Conservation (phyloP, 2,329 filamentous ascomycete species). For the Cercospora janseana region DNA sequence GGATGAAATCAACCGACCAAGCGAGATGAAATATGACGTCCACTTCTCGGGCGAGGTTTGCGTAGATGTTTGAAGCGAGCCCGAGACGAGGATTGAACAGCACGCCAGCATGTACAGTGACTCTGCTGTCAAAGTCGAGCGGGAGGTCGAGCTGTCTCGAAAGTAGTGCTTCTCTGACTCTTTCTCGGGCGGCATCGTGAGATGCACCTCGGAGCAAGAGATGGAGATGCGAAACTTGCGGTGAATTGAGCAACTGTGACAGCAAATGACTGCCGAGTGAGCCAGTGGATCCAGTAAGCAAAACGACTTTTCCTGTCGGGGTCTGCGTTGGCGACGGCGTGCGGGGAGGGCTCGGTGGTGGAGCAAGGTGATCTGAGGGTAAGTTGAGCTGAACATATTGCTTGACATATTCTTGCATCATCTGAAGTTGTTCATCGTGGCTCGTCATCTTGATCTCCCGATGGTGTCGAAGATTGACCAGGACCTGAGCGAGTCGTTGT, state of each 20-base stretch:
- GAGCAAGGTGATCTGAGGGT: slow-evolving; percentile 34
- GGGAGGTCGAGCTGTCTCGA: slow-evolving; percentile 39
- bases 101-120: slow-evolving; percentile 50
- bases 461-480: slow-evolving; percentile 43
- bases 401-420: slow-evolving; percentile 50
- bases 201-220: slow-evolving; percentile 56
- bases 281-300: slow-evolving; percentile 54
- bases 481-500: slow-evolving; percentile 40
- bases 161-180: slow-evolving; percentile 48
- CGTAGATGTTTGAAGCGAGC: slow-evolving; percentile 45
- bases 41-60: slow-evolving; percentile 43
- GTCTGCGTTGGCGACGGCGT: slow-evolving; percentile 13
- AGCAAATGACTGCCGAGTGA: slow-evolving; percentile 54
- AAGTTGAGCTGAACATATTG: slow-evolving; percentile 42
- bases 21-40: slow-evolving; percentile 61
- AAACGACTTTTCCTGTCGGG: slow-evolving; percentile 24
- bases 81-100: slow-evolving; percentile 53
- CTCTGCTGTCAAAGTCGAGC: slow-evolving; percentile 36
- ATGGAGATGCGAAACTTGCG: slow-evolving; percentile 49
- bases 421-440: slow-evolving; percentile 39
- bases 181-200: slow-evolving; percentile 42
- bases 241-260: slow-evolving; percentile 43
- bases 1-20: slow-evolving; percentile 65
- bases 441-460: slow-evolving; percentile 27
- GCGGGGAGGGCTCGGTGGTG: slow-evolving; percentile 13